Evolutionary conservation across 305 asterid genomes (phyloP).

Genomic region (Ilex paraguariensis): DNA sequence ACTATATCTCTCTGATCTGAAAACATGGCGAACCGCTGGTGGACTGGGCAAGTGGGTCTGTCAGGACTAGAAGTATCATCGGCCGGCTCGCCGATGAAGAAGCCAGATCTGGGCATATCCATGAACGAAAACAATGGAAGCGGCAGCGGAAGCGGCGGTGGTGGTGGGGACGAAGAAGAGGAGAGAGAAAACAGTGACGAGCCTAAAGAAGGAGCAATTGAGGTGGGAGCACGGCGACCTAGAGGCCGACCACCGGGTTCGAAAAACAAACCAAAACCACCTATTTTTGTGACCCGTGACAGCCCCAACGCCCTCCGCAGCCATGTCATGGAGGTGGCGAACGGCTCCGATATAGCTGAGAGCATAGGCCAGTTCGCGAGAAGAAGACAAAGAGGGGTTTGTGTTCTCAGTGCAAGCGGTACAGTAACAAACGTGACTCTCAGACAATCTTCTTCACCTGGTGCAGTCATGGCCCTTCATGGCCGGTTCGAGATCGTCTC

Average conservation of each 20-base stretch:
- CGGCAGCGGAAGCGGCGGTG: constrained; percentile 31
- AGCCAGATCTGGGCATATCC: constrained; percentile 30
- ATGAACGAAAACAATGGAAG: constrained; percentile 42
- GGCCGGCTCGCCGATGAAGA: constrained; percentile 24
- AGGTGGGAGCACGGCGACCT: constrained; percentile 55
- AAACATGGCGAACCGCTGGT: constrained; percentile 66
- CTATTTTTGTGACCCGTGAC: constrained; percentile 71
- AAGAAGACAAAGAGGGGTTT: constrained; percentile 67
- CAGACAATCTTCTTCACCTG: constrained; percentile 56
- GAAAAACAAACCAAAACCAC: constrained; percentile 74
- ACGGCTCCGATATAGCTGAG: constrained; percentile 66
- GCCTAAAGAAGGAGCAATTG: constrained; percentile 60
- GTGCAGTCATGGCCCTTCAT: constrained; percentile 47
- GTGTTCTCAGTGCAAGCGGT: constrained; percentile 70
- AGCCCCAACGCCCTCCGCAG: constrained; percentile 79
- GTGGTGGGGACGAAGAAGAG: constrained; percentile 42
- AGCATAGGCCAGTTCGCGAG: constrained; percentile 68
- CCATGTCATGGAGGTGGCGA: constrained; percentile 69
- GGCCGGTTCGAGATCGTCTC: constrained; percentile 79
- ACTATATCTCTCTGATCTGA: background rate
- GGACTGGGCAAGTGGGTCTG: constrained; percentile 61
- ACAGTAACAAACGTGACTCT: constrained; percentile 70
- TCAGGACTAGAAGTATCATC: constrained; percentile 42
- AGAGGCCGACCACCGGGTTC: constrained; percentile 81
- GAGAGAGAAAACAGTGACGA: constrained; percentile 33